Conservation (phyloP, 2,329 filamentous ascomycete genomes). For the Paecilomyces dactylethromorphus region DNA sequence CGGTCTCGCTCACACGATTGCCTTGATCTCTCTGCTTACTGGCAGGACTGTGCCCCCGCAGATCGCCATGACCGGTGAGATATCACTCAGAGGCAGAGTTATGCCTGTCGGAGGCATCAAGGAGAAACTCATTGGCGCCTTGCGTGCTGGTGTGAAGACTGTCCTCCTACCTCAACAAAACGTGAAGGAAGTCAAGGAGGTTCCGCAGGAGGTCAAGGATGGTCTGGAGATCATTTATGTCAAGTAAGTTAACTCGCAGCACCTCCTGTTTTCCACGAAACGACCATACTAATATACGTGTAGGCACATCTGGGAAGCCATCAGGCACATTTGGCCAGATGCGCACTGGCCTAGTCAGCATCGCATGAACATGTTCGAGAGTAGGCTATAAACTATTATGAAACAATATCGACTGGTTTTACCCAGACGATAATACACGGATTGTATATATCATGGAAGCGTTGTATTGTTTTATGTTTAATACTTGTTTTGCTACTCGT, state of each 20-base stretch:
- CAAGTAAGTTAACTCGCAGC: constrained; percentile 51
- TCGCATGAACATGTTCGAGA: constrained; percentile 65
- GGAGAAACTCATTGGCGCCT: constrained; percentile 93
- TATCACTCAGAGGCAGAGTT: constrained; percentile 78
- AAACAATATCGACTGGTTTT: background rate
- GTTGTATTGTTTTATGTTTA: background rate
- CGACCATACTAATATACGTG: constrained; percentile 14
- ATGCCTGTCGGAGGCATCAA: constrained; percentile 96
- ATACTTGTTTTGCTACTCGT: background rate
- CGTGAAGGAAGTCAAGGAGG: constrained; percentile 82
- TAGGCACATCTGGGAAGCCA: constrained; percentile 90
- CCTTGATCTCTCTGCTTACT: constrained; percentile 82
- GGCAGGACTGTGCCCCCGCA: constrained; percentile 81
- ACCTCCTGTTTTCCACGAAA: background rate
- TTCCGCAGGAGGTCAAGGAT: constrained; percentile 81
- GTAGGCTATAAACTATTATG: constrained; percentile 56
- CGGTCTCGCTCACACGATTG: constrained; percentile 89
- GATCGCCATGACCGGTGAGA: constrained; percentile 85
- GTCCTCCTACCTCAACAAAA: constrained; percentile 85
- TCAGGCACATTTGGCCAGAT: constrained; percentile 87
- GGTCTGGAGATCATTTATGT: constrained; percentile 87
- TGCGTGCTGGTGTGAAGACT: constrained; percentile 89
- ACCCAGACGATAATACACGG: background rate
- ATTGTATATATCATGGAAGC: background rate
- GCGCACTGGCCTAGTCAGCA: constrained; percentile 73